Evolutionary conservation across 768 basidiomycete genomes (phyloP), one percentile per base, ranked within the genome.

Genomic region (Boletus rubroflammeus): DNA sequence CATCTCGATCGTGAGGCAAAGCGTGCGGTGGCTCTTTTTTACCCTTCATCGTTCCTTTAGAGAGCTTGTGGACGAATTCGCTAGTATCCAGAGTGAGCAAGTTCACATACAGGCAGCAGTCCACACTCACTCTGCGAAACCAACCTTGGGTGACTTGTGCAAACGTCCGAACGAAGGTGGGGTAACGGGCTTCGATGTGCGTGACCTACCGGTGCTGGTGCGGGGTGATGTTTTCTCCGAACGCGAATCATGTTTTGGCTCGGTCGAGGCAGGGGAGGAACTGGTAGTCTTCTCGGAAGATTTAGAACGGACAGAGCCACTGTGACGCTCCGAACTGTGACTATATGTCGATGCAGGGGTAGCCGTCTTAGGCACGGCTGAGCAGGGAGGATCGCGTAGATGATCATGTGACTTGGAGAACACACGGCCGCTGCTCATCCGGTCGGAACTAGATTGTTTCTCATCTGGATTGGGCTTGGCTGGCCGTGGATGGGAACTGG

Each of bases 51-150:
- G 55, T 34, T 13, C 52, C 68, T 38, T 50, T 67, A 11, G 69
- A 63, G 41, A 70, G 36, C 29, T 53, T 71, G 14, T 62, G 67
- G 10, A 70, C 38, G 31, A 72, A 65, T n/a, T 62, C 69, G 25
- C 69, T 70, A n/a, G n/a, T 21, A 32, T 44, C 13, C 10, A 55
- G 40, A n/a, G 17, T 63, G 58, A 61, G 59, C 14, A 42, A 9
- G n/a, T 25, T 23, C 15, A 48, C 23, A 26, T 32, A 11, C 26
- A 44, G 43, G 42, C 11, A 42, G 3, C n/a, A 43, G 32, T 25
- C 1, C 35, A 31, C 17, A 57, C 71, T 65, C 51, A 70, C 69
- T 71, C 69, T 47, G 63, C 57, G 28, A 70, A 60, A 32, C 59
- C 57, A 49, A 66, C 49, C 46, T 58, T 67, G 43, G 60, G 28